Conservation (phyloP, 2,329 filamentous ascomycete species). For the Pseudogymnoascus sp. region DNA sequence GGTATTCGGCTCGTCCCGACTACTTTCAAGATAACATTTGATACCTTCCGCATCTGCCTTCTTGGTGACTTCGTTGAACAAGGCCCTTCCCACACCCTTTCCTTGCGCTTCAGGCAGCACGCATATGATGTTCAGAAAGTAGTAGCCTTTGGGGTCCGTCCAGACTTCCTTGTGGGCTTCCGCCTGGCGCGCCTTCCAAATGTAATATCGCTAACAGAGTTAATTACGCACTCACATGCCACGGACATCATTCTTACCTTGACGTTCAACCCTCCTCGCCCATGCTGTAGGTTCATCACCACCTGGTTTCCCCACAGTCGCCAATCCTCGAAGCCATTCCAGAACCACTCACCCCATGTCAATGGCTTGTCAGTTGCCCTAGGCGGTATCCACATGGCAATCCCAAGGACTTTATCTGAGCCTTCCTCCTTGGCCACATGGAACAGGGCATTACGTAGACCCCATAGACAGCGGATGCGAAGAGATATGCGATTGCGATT, state of each 20-base stretch:
- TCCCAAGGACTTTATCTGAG: conserved; percentile 49
- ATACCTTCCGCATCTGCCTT: conserved; percentile 56
- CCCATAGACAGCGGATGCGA: conserved; percentile 58
- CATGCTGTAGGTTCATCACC: conserved; percentile 58
- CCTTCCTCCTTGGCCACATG: conserved; percentile 57
- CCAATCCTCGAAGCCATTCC: conserved; percentile 42
- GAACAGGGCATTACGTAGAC: conserved; percentile 61
- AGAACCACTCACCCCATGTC: conserved; percentile 52
- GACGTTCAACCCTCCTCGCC: conserved; percentile 59
- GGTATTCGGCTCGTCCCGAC: conserved; percentile 58
- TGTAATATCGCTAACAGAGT: conserved; percentile 51
- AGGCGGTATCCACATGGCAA: conserved; percentile 65
- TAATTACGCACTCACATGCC: not conserved
- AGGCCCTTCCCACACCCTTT: conserved; percentile 53
- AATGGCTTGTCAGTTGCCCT: conserved; percentile 37
- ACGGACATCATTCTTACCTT: conserved; percentile 32
- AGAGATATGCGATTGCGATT: conserved; percentile 55
- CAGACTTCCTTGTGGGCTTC: conserved; percentile 54
- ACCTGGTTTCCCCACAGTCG: conserved; percentile 58
- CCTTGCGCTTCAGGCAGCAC: conserved; percentile 58
- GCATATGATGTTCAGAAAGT: conserved; percentile 69
- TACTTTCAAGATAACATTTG: conserved; percentile 64
- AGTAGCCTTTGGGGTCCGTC: conserved; percentile 59
- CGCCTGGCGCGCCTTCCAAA: conserved; percentile 61
- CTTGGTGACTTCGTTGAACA: conserved; percentile 56